phyloP scores from a whole-genome alignment of 2,329 filamentous ascomycete species.

The Aureobasidium subglaciale region DNA sequence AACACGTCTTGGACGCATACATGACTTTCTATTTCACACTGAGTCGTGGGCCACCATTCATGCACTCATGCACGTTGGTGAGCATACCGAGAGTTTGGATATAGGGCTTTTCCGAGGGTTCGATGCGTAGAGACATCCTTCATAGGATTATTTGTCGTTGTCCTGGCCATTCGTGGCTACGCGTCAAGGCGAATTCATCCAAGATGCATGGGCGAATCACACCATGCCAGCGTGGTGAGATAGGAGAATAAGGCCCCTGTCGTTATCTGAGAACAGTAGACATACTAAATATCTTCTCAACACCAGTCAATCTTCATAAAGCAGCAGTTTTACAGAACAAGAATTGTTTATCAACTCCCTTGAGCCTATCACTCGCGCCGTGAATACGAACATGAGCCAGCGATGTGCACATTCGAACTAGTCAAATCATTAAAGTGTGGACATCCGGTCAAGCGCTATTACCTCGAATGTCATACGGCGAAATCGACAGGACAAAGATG shows the following conservation, averaged over 20 bases:
- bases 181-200: not conserved
- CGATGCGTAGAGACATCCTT: not conserved
- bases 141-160: not conserved
- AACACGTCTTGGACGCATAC: not conserved
- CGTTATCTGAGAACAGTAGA: not conserved
- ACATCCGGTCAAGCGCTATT: slow-evolving; percentile 1
- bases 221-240: slow-evolving; percentile 3
- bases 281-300: no score
- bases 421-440: not conserved
- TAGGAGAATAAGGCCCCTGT: not conserved
- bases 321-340: not conserved
- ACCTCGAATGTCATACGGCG: slow-evolving; percentile 3
- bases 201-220: not conserved
- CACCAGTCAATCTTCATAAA: no score
- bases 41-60: not conserved
- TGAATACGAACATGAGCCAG: not conserved
- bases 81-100: not conserved
- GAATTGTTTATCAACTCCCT: no score
- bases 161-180: not conserved
- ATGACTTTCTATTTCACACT: not conserved
- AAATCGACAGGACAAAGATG: not conserved
- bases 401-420: slow-evolving; percentile 5
- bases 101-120: not conserved
- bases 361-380: no score
- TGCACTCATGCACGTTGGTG: not conserved